Evolutionary conservation across 495 filamentous ascomycete species (phyloP).

Genomic region (Aspergillus funiculosus): DNA sequence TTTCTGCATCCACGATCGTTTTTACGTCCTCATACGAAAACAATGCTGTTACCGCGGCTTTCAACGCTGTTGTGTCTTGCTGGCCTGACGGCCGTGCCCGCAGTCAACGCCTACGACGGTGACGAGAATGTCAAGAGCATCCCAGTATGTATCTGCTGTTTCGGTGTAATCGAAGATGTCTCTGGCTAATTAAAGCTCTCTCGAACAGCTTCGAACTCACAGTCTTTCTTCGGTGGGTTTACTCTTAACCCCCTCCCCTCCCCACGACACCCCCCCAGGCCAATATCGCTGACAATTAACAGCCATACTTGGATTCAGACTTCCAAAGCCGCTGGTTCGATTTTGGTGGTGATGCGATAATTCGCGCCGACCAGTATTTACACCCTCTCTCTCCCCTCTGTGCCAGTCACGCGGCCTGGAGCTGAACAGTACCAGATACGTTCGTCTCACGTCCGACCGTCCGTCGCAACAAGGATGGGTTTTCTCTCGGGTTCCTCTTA

Average conservation of each 20-base stretch:
- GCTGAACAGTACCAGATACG: constrained; percentile 54
- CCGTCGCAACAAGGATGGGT: constrained; percentile 88
- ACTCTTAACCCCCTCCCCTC: not conserved
- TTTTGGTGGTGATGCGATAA: constrained; percentile 92
- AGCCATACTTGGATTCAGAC: constrained; percentile 97
- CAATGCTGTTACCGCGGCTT: constrained; percentile 38
- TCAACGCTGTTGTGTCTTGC: constrained; percentile 37
- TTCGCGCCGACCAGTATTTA: constrained; percentile 81
- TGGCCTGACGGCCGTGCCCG: constrained; percentile 30
- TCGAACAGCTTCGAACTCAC: constrained; percentile 65
- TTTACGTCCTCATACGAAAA: constrained; percentile 10
- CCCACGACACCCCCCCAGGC: not conserved
- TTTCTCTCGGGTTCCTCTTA: constrained; percentile 88
- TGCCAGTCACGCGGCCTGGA: not conserved
- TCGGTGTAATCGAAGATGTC: not conserved
- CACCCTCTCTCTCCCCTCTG: not conserved
- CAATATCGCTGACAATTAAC: constrained; percentile 24
- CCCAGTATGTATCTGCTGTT: constrained; percentile 36
- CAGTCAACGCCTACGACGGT: constrained; percentile 31
- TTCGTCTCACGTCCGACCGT: constrained; percentile 85
- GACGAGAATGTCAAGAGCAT: constrained; percentile 51
- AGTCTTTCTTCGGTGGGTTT: constrained; percentile 53
- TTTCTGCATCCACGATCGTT: constrained; percentile 13
- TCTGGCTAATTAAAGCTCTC: constrained; percentile 11
- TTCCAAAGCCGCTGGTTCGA: constrained; percentile 99